Conservation (phyloP, 768 basidiomycete genomes). For the Lepiota brunneoincarnata region DNA sequence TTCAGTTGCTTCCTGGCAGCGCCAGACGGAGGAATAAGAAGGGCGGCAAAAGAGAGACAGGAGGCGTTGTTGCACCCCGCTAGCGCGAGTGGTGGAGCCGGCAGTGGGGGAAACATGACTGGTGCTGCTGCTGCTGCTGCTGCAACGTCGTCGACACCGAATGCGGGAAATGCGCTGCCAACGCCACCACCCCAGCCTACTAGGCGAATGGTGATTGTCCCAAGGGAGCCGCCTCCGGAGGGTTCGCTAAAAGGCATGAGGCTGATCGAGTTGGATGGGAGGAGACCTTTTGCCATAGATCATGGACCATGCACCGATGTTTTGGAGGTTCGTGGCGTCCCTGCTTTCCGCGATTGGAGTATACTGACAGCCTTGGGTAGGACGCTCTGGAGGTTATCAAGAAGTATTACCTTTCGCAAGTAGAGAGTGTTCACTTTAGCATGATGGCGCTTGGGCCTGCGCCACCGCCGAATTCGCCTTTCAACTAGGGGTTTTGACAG, state of each 20-base stretch:
- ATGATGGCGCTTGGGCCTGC: constrained; percentile 52
- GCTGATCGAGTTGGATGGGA: constrained; percentile 84
- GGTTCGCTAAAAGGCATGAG: constrained; percentile 34
- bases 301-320: constrained; percentile 62
- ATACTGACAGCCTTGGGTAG: constrained; percentile 28
- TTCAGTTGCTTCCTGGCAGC: constrained; percentile 86
- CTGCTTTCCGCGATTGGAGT: neutral
- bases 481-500: neutral
- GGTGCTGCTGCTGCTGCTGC: neutral
- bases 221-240: constrained; percentile 9
- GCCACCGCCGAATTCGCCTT: constrained; percentile 1
- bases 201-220: neutral
- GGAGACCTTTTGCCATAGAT: constrained; percentile 77
- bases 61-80: neutral
- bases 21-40: constrained; percentile 39
- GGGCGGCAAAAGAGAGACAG: constrained; percentile 13
- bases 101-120: neutral
- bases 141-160: neutral
- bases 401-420: constrained; percentile 52
- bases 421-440: constrained; percentile 59
- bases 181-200: neutral
- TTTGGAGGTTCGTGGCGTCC: constrained; percentile 41
- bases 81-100: constrained; percentile 15
- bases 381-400: constrained; percentile 66
- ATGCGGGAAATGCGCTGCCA: neutral